Evolutionary conservation across 805 yeast species (phyloP), one percentile per base, ranked within the genome.

Genomic region (Candida patagonica): DNA sequence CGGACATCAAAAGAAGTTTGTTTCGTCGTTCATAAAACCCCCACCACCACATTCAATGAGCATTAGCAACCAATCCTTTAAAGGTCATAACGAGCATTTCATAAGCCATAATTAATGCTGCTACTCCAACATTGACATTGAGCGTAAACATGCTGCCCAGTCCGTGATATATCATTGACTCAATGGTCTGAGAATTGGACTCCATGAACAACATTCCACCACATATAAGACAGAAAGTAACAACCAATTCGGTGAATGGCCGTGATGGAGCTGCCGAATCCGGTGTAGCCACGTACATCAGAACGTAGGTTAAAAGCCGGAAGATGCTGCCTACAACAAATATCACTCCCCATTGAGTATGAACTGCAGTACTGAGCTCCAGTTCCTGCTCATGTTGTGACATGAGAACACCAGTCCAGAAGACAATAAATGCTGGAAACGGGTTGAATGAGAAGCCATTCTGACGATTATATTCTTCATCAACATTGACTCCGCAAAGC

Each of bases 381-480:
- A 92, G 79, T 5, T 88, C 82, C 61, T 92, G 98, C 29, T 76
- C 78, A 61, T 92, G 98, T 60, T 81, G 85, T 1, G 96, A 87
- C 98, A 92, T 92, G 46, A 92, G 68, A 10, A 80, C 71, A 22
- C 98, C 98, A 1, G 97, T 92, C 95, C 96, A 92, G 63, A 84
- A 92, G 25, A 92, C 83, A 2, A 94, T 86, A 48, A 92, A 74
- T 1, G 84, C 78, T 2, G 97, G 96, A 73, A 92, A 86, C 25
- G 96, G 96, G 57, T 92, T 92, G 48, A 94, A 88, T 1, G 94
- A 80, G 59, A 81, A 66, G 47, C 74, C 50, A 27, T 44, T 37
- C 22, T 46, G 45, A 13, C 48, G 47, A 8, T 38, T 26, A 13
- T 44, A 42, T 27, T 36, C 40, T 10, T 37, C 42, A 6, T 42